Evolutionary conservation across 768 basidiomycete genomes (phyloP), one percentile per base, ranked within the genome.

Genomic region (Polyporus arcularius): DNA sequence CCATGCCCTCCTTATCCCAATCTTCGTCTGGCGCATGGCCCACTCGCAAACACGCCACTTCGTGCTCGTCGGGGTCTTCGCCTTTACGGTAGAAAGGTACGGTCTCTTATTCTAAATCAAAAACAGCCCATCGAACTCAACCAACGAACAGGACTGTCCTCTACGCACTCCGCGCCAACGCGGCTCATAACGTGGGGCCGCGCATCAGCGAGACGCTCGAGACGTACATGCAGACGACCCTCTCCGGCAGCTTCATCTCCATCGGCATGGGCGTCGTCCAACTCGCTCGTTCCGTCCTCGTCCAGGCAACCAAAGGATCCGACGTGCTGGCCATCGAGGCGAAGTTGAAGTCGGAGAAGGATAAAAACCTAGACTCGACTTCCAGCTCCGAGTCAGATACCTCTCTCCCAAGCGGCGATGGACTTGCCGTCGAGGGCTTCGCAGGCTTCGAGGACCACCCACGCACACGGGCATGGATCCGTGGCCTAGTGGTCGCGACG

Each of bases 21-120:
- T 81, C 28, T 68, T 72, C 42, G 28, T 75, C 31, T 75, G 74
- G 56, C 77, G 80, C 9, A 47, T 76, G 30, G 56, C 67, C 16
- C 58, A 74, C 46, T 74, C 70, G 49, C 70, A 71, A n/a, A 76
- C 79, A 8, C 71, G 80, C 16, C 74, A 71, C 3, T 30, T 70
- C 1, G 60, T 82, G 10, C 65, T 78, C 28, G 49, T 78, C 11
- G 75, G 75, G 6, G 75, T 73, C 2, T 53, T 71, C 4, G 31
- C 54, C 4, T 76, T 79, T 58, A 50, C 73, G 2, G 63, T 79
- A 41, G 80, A 81, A 66, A 73, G 77, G 80, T 78, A 47, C 30
- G 69, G 2, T 2, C 43, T 40, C 30, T 39, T 0, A 12, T 26
- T n/a, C 45, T 2, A 21, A 16, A 4, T 46, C 9, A 0, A 16